Base-by-base conservation (phyloP, 2,329 filamentous ascomycete genomes). In the Epicoccum sorghinum region DNA sequence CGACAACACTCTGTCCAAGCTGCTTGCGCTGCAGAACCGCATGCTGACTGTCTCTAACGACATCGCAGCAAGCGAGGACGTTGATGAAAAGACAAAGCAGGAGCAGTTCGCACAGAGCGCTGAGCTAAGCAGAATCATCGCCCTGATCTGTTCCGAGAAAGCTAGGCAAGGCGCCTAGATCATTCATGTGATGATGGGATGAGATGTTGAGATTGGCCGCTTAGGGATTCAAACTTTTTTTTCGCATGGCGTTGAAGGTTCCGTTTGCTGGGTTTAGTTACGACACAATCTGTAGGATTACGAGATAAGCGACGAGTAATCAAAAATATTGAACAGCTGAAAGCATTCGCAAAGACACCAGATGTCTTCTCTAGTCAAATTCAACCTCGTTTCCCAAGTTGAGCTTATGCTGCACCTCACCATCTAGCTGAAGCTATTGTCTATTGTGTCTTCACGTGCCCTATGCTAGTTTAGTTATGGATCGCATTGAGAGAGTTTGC, bases 81-180 rank as follows among this genome's bases (percentile, higher is more conserved):
- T 80, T 1, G 73, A 77, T 14, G 79, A 81, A 56, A 73, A 73
- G 55, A 70, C 78, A 18, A 77, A 81, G 64, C 78, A 78, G 61
- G 79, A 82, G 67, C 78, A 81, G 47, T 80, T 80, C 46, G 72
- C 75, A 12, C 79, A 82, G 68, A 77, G 73, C 27, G 79, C 79
- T 1, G 79, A 82, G 67, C 58, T 82, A 55, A 77, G 74, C 45
- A 64, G 78, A 47, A 80, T 82, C 50, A 81, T 82, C 55, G 79
- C 79, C 1, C 61, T 82, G 59, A 82, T 82, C 49, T 82, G 79
- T 61, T 77, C 79, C 2, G 79, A 82, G 74, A 82, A 82, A 70
- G 79, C 79, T 5, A 74, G 79, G 58, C 79, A 82, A 60, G 77
- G 78, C 18, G 61, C 69, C 37, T 72, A 64, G 27, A 12, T n/a